These are phyloP conservation scores for Diplogelasinospora grovesii DNA, from an alignment of 495 filamentous ascomycete genomes.

Conservation along the genomic window DNA sequence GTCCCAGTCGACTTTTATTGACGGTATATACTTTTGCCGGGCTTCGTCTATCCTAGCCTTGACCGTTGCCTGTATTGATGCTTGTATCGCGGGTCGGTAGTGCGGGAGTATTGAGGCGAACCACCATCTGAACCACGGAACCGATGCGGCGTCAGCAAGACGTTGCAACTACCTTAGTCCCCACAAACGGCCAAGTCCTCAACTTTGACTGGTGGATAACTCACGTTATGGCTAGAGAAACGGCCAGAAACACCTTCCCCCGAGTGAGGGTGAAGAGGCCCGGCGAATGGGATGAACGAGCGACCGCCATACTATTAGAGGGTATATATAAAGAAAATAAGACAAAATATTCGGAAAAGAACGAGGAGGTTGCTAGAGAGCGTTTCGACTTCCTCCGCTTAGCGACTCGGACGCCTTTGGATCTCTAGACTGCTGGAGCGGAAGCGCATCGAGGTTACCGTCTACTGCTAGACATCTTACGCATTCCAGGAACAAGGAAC, in stretches of 20 bases:
- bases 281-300: background rate
- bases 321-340: no score
- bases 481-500: no score
- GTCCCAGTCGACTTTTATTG: constrained; percentile 37
- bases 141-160: background rate
- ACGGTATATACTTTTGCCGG: constrained; percentile 31
- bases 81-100: constrained; percentile 32
- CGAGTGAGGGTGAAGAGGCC: constrained; percentile 20
- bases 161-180: background rate
- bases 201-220: constrained; percentile 5
- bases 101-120: constrained; percentile 32
- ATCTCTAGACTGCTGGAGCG: no score
- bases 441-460: no score
- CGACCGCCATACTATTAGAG: constrained; percentile 2
- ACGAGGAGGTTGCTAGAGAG: no score
- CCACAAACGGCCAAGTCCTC: no score
- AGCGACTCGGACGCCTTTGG: no score
- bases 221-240: constrained; percentile 26
- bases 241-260: constrained; percentile 13
- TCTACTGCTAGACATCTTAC: no score
- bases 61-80: constrained; percentile 24
- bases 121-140: constrained; percentile 28
- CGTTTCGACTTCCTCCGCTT: no score
- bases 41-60: constrained; percentile 29
- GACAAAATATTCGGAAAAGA: no score